A percentile compares a stretch with the other conserved stretches of the same genome.
Evolutionary conservation across 2,329 filamentous ascomycete species (phyloP).

Genomic region (Colletotrichum sansevieriae): DNA sequence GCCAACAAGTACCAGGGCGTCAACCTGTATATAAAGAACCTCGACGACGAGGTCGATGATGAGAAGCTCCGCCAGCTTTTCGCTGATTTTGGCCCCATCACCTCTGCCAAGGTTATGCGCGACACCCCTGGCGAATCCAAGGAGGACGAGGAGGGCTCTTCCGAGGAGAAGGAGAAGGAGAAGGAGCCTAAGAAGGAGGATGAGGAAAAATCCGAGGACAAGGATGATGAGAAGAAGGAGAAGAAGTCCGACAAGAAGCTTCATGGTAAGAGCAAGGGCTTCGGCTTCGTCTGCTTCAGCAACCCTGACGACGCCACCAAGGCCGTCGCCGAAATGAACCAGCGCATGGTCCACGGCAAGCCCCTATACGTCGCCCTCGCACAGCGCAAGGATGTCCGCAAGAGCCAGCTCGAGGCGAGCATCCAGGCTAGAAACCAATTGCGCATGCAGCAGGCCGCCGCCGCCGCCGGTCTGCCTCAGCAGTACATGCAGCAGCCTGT

Average conservation of each 20-base stretch:
- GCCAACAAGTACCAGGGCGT: conserved; percentile 99
- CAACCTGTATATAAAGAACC: conserved; percentile 99
- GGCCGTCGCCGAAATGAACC: conserved; percentile 99
- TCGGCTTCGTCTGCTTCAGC: conserved; percentile 99
- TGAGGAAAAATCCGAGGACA: conserved; percentile 56
- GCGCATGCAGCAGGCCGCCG: conserved; percentile 96
- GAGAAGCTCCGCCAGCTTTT: conserved; percentile 98
- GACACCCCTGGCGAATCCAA: conserved; percentile 74
- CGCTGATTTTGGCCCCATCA: conserved; percentile 91
- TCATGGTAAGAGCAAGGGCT: conserved; percentile 97
- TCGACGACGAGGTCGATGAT: conserved; percentile 96
- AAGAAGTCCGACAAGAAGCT: conserved; percentile 75
- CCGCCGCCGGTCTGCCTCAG: conserved; percentile 88
- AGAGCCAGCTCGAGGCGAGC: conserved; percentile 98
- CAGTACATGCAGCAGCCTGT: conserved; percentile 91
- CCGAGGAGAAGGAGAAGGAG: conserved; percentile 61
- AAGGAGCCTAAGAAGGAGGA: conserved; percentile 66
- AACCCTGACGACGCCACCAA: conserved; percentile 99
- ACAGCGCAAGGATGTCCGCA: conserved; percentile 99
- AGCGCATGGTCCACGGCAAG: conserved; percentile 98
- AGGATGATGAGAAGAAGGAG: conserved; percentile 70
- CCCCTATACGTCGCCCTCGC: conserved; percentile 97
- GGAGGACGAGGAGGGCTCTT: conserved; percentile 67
- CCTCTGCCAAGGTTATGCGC: conserved; percentile 99
- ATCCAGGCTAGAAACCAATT: conserved; percentile 99